phyloP scores from a whole-genome alignment of 768 basidiomycete genomes.

The Hirschioporus abietinus region DNA sequence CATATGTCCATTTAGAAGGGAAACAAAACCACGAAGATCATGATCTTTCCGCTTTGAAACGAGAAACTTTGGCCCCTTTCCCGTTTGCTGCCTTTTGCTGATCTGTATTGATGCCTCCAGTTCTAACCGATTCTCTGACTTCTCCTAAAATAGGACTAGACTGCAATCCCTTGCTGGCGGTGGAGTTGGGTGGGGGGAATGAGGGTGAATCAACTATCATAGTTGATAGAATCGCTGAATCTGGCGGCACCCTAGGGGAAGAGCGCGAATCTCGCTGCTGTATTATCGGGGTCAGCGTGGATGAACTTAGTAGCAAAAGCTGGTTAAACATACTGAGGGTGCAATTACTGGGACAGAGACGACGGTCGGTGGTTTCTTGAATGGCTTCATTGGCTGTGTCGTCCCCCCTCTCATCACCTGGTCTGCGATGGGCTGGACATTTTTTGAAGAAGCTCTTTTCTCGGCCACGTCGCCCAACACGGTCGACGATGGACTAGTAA shows the following conservation, averaged over 20 bases:
- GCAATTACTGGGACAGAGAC: background rate
- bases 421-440: background rate
- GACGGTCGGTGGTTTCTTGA: background rate
- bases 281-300: background rate
- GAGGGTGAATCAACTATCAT: slow-evolving; percentile 17
- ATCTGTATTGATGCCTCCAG: background rate
- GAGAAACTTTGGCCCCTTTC: background rate
- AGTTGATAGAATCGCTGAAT: background rate
- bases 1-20: background rate
- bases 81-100: background rate
- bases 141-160: background rate
- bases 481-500: background rate
- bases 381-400: slow-evolving; percentile 2
- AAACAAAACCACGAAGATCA: background rate
- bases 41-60: background rate
- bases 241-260: background rate
- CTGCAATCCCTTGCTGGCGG: background rate
- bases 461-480: background rate
- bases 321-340: background rate
- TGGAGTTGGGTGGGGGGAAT: slow-evolving; percentile 10
- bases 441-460: background rate
- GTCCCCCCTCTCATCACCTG: background rate
- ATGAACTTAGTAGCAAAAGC: background rate
- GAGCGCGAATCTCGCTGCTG: background rate
- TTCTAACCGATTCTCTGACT: background rate